phyloP scores from a whole-genome alignment of 2,329 filamentous ascomycete species.

The Apiospora hydei region DNA sequence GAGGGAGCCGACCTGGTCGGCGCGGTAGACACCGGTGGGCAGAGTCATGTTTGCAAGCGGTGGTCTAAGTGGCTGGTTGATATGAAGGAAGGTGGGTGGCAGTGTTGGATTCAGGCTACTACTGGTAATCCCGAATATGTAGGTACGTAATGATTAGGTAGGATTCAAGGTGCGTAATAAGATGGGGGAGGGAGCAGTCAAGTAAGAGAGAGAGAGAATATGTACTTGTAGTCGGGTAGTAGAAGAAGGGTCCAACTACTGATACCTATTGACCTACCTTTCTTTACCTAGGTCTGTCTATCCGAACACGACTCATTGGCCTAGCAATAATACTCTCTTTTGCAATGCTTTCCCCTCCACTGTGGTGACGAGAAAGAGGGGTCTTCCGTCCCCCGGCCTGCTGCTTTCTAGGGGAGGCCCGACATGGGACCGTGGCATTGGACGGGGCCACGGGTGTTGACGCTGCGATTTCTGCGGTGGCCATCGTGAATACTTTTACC shows the following conservation, averaged over 20 bases:
- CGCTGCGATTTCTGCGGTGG: not conserved
- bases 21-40: slow-evolving; percentile 52
- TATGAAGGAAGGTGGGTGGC: not conserved
- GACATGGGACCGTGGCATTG: slow-evolving; percentile 7
- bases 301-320: not conserved
- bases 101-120: slow-evolving; percentile 6
- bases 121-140: slow-evolving; percentile 14
- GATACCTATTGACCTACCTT: not conserved
- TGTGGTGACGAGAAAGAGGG: not conserved
- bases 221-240: not conserved
- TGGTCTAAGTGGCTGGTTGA: not conserved
- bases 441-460: not conserved
- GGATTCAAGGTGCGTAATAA: not conserved
- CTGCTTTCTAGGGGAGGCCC: not conserved
- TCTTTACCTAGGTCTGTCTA: not conserved
- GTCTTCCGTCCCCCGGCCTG: not conserved
- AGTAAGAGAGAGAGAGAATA: not conserved
- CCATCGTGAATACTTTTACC: slow-evolving; percentile 21
- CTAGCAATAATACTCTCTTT: not conserved
- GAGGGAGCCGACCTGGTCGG: slow-evolving; percentile 64
- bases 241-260: not conserved
- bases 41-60: slow-evolving; percentile 44
- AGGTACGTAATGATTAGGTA: not conserved
- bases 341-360: not conserved
- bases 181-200: not conserved